A percentile compares a stretch with the other conserved stretches of the same genome.
These are phyloP conservation scores for Zoysia pacifica DNA, from an alignment of 176 grass and related monocot species.

Conservation along the genomic window DNA sequence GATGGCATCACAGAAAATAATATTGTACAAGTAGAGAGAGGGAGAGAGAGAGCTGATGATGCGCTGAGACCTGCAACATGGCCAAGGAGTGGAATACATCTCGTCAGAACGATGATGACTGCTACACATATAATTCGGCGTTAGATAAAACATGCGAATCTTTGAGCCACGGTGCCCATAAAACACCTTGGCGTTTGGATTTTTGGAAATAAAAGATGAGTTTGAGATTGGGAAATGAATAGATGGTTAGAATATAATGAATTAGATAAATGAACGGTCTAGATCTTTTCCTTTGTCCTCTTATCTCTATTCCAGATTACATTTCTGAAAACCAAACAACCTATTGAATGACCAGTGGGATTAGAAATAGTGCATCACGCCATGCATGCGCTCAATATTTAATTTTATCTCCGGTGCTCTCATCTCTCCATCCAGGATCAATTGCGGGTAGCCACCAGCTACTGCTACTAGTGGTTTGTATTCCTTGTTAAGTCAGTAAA, in stretches of 20 bases:
- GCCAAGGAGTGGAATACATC: conserved; percentile 45
- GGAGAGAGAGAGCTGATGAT: neutral
- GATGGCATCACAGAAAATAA: conserved; percentile 12
- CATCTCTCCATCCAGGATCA: conserved; percentile 10
- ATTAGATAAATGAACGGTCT: too few species aligned
- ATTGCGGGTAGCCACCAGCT: conserved; percentile 38
- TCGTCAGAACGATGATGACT: conserved; percentile 5
- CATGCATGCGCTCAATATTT: conserved; percentile 43
- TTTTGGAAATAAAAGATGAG: too few species aligned
- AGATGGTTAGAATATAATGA: too few species aligned
- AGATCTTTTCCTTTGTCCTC: conserved; percentile 21
- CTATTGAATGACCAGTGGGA: conserved; percentile 28
- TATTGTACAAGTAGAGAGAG: neutral
- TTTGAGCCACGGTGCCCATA: conserved; percentile 43
- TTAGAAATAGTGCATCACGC: conserved; percentile 60
- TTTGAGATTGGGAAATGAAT: too few species aligned
- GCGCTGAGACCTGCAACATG: conserved; percentile 29
- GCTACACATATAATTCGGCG: neutral
- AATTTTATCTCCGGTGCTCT: conserved; percentile 4
- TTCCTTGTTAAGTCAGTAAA: conserved; percentile 29
- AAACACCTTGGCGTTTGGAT: conserved; percentile 40
- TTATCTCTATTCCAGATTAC: neutral
- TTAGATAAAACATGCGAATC: conserved; percentile 48
- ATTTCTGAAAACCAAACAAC: neutral
- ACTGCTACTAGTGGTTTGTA: neutral